Evolutionary conservation across 805 yeast species (phyloP), one percentile per base, ranked within the genome.

Genomic region (Candida adriatica): DNA sequence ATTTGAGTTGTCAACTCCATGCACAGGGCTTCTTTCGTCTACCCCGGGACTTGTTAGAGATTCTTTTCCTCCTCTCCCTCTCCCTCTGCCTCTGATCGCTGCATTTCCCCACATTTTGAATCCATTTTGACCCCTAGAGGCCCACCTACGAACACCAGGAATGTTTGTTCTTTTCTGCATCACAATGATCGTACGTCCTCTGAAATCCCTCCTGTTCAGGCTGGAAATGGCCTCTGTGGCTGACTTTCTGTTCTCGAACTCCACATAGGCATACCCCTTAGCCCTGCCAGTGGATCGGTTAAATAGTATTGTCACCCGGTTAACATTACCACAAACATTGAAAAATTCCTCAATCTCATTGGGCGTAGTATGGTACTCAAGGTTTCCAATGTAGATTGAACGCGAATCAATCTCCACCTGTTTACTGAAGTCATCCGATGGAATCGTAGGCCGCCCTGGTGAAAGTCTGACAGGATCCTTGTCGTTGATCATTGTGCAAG

Each of bases 241-340:
- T 11, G 68, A 55, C 6, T 58, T 66, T 5, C 41, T 37, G 6
- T 50, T 45, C 10, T 64, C 67, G 46, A 75, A 79, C 42, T 80
- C 77, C 19, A 79, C 61, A 42, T 75, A 79, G 2, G 83, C 85
- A 47, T 71, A 74, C 2, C 83, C 84, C 40, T 66, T 69, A 7
- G 74, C 69, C 13, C 50, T 49, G 1, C 73, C 73, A 2, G 70
- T 59, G 41, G 45, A 56, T 27, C 59, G 59, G 41, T 67, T 68
- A 34, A 61, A 59, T 35, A 74, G 56, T 15, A 75, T 62, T 2
- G 81, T 75, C 8, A 75, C 66, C 40, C 78, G 53, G 38, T 66
- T 66, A 30, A 74, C 64, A 1, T 48, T 49, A 2, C 79, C 80
- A 24, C 56, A 60, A 2, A 36, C 41, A 22, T 54, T 53, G 51